Evolutionary conservation across 768 basidiomycete genomes (phyloP), one percentile per base, ranked within the genome.

Genomic region (Kwoniella mangroviensis): DNA sequence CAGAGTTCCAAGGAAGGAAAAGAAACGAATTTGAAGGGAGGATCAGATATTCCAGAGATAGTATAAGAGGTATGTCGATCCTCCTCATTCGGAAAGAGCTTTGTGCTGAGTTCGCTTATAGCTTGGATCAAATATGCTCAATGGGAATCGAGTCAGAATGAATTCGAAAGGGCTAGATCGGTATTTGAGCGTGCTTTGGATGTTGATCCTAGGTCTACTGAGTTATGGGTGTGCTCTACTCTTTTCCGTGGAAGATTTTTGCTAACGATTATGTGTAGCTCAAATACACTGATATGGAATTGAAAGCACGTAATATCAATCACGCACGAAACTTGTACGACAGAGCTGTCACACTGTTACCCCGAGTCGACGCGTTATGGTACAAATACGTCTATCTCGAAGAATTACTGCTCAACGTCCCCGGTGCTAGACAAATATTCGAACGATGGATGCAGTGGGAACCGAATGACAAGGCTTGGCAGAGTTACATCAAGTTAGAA

Each of bases 401-500:
- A 81, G 97, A 99, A 81, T 88, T 99, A 2, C 88, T 99, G 13
- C 91, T 95, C 77, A 98, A 99, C 79, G 90, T 99, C 41, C 89
- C 95, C 1, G 97, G 97, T 49, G 94, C 95, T 1, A 90, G 97
- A 10, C 96, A 98, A 81, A 93, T 98, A 65, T 99, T 98, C 72
- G 97, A 99, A 83, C 88, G 97, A 56, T 99, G 97, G 97, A 96
- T 98, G 94, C 89, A 93, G 74, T 98, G 97, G 97, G 97, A 98
- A 81, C 97, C 97, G 0, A 95, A 98, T 77, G 97, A 98, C 88
- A 98, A 98, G 86, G 94, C 96, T 3, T 99, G 96, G 96, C 92
- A 94, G 81, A 93, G 94, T n/a, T 98, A 96, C 84, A 92, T 98
- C 87, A 98, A 99, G 85, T 86, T 98, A 82, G 97, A 99, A 85